A percentile compares a stretch with the other conserved stretches of the same genome.
Evolutionary conservation across 2,329 filamentous ascomycete genomes (phyloP).

Genomic region (Phaeophleospora eucalypticola): DNA sequence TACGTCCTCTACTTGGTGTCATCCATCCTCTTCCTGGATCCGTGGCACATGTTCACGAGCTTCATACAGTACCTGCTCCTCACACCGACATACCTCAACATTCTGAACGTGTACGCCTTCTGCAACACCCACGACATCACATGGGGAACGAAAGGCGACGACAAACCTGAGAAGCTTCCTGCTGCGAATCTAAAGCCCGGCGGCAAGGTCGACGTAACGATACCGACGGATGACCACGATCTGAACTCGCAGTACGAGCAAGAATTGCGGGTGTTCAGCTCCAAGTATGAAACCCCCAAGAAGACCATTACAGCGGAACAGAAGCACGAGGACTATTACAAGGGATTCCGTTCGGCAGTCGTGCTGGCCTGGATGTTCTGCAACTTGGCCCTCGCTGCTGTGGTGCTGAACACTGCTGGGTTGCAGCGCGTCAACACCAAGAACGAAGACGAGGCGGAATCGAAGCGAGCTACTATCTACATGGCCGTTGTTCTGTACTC

Average conservation of each 20-base stretch:
- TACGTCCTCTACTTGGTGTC: slow-evolving; percentile 90
- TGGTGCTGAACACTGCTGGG: slow-evolving; percentile 63
- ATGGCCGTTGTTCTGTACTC: slow-evolving; percentile 84
- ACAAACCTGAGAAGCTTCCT: slow-evolving; percentile 86
- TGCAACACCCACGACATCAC: slow-evolving; percentile 98
- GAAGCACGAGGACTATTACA: slow-evolving; percentile 97
- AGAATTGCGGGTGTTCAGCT: slow-evolving; percentile 69
- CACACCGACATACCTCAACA: slow-evolving; percentile 95
- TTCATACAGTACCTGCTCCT: slow-evolving; percentile 92
- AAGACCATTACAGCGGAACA: slow-evolving; percentile 60
- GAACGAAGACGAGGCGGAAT: slow-evolving; percentile 37
- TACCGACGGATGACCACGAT: slow-evolving; percentile 85
- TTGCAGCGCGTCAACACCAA: slow-evolving; percentile 27
- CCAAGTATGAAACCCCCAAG: slow-evolving; percentile 71
- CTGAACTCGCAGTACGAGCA: slow-evolving; percentile 91
- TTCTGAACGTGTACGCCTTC: slow-evolving; percentile 98
- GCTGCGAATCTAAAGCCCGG: slow-evolving; percentile 87
- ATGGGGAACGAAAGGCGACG: slow-evolving; percentile 97
- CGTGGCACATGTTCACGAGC: slow-evolving; percentile 97
- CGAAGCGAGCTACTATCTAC: slow-evolving; percentile 69
- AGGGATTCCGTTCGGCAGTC: slow-evolving; percentile 86
- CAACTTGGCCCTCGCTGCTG: slow-evolving; percentile 81
- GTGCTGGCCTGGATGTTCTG: slow-evolving; percentile 95
- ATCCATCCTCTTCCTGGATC: slow-evolving; percentile 92
- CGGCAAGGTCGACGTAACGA: slow-evolving; percentile 86